These are phyloP conservation scores for Penicillium paradoxum DNA, from an alignment of 495 filamentous ascomycete genomes.

Conservation along the genomic window DNA sequence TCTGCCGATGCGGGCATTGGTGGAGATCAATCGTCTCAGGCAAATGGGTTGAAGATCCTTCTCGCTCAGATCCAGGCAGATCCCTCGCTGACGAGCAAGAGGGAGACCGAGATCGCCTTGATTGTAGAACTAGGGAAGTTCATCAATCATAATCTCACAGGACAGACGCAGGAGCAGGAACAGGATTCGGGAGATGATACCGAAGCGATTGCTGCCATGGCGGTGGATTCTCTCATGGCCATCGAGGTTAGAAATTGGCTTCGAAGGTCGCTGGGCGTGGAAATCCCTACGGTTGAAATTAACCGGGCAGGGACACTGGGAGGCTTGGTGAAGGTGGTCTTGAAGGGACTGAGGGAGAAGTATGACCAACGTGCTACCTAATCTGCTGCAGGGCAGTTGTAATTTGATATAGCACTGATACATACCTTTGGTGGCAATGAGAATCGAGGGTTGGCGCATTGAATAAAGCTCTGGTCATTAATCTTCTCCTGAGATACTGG, in stretches of 20 bases:
- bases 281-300: constrained; percentile 31
- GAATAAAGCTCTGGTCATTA: no score
- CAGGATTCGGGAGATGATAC: background rate
- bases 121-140: background rate
- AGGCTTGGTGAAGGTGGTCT: constrained; percentile 11
- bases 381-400: background rate
- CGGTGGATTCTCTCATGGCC: constrained; percentile 39
- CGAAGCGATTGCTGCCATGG: constrained; percentile 32
- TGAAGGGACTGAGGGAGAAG: constrained; percentile 11
- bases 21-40: background rate
- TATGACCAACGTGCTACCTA: constrained; percentile 1
- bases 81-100: background rate
- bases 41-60: background rate
- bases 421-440: no score
- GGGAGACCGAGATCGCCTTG: background rate
- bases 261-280: constrained; percentile 20
- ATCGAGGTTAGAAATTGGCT: constrained; percentile 44
- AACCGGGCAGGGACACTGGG: constrained; percentile 16
- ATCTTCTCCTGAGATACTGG: no score
- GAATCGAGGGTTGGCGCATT: no score
- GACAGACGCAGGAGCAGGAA: background rate
- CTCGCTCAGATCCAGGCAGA: background rate
- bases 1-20: background rate
- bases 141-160: constrained; percentile 1
- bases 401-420: constrained; percentile 11